Conservation (phyloP, 257 asterid genomes). For the Nyctanthes arbortristis region DNA sequence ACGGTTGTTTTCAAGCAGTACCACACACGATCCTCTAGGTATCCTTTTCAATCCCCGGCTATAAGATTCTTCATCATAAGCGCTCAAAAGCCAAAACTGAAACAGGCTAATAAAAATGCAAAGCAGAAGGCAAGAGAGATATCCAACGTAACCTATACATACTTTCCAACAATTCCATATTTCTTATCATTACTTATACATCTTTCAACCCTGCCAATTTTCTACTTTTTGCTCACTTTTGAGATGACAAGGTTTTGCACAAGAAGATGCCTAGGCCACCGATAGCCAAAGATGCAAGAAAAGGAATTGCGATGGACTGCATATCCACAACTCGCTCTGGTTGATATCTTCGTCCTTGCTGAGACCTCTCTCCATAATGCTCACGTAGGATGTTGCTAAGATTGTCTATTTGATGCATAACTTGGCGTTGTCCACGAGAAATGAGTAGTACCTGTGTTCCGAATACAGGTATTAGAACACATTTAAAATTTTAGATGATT, state of each 20-base stretch:
- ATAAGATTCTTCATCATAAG: neutral
- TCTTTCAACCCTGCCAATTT: neutral
- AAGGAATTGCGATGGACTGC: slow-evolving; percentile 51
- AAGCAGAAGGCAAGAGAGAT: neutral
- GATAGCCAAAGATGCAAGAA: slow-evolving; percentile 65
- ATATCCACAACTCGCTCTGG: slow-evolving; percentile 28
- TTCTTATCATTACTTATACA: slow-evolving; percentile 12
- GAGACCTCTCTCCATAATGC: slow-evolving; percentile 52
- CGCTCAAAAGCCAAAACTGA: no score
- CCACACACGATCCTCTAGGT: no score
- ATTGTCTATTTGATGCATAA: slow-evolving; percentile 85
- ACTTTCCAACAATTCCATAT: neutral
- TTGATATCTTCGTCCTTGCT: slow-evolving; percentile 42
- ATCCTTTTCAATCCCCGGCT: no score
- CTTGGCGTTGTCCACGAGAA: slow-evolving; percentile 80
- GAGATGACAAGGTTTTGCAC: slow-evolving; percentile 52
- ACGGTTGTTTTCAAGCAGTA: no score
- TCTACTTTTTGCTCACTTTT: slow-evolving; percentile 37
- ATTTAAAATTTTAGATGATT: neutral
- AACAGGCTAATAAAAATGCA: neutral
- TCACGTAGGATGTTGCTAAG: slow-evolving; percentile 70
- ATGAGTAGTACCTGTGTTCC: slow-evolving; percentile 63
- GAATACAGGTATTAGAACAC: slow-evolving; percentile 2
- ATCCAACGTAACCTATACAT: neutral
- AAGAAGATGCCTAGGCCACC: slow-evolving; percentile 68